Base-by-base conservation (phyloP, 345 rosid species). In the Rhodomyrtus tomentosa region DNA sequence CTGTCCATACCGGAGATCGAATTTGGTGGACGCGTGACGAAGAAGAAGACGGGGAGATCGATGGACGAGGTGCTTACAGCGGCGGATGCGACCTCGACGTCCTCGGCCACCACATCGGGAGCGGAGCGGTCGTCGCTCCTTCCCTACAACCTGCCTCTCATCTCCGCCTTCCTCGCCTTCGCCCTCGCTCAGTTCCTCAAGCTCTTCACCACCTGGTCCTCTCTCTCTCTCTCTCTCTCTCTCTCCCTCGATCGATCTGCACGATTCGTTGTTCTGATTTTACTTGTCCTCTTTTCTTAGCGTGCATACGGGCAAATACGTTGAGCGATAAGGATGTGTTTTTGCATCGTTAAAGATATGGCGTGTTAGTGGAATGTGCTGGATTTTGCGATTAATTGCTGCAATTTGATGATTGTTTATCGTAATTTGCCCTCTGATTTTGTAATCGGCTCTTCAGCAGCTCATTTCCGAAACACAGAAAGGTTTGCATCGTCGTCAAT, bases 111-210 rank as follows among this genome's bases (percentile, higher is more conserved):
- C 79, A 21, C 14, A 21, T 82, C 90, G 85, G 58, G 87, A 42
- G 82, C 84, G 83, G 80, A 83, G 55, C 82, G 90, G 62, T 82
- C 94, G 48, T 50, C 91, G 50, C 88, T 87, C 84, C 84, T 92
- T 24, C 94, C 96, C 18, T 86, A 84, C 91, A 94, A 96, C 80
- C 96, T 91, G 55, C 98, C 99, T 51, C 93, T 96, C 85, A 29
- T 96, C 88, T 90, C 98, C 15, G 95, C 99, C 38, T 94, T 96
- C 86, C 96, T 95, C 21, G 96, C 99, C 80, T 95, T 92, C 89
- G 95, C 99, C 50, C 87, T 96, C 59, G 99, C 99, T 84, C 99
- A 96, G 89, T 93, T 95, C 91, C 98, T 96, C 89, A 96, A 96
- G 92, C 88, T 96, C 87, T 96, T 96, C 92, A 96, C 98, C 85